Evolutionary conservation across 192 early-diverging fungal species (phyloP).

Genomic region (Coemansia sp.): DNA sequence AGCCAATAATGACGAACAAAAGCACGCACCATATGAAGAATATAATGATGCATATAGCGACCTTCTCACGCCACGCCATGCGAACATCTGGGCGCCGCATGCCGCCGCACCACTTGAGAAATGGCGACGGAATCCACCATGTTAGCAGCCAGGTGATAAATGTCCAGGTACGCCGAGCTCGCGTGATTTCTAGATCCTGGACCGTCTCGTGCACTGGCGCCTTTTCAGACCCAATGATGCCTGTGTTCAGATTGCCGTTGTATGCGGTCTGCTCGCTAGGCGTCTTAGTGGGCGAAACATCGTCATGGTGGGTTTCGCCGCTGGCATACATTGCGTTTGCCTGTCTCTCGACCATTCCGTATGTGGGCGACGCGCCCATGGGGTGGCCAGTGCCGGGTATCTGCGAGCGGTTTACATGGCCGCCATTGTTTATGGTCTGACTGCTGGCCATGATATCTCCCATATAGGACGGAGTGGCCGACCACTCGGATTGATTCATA

Average conservation of each 20-base stretch:
- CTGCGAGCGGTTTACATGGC: not conserved
- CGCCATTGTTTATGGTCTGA: slow-evolving; percentile 14
- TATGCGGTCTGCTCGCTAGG: slow-evolving; percentile 31
- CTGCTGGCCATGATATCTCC: slow-evolving; percentile 38
- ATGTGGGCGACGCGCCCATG: slow-evolving; percentile 26
- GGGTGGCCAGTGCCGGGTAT: not conserved
- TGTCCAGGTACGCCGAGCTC: slow-evolving; percentile 34
- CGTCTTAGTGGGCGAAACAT: slow-evolving; percentile 17
- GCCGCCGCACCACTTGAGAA: slow-evolving; percentile 51
- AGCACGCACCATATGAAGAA: slow-evolving; percentile 71
- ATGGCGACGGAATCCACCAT: slow-evolving; percentile 46
- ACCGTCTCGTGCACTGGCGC: slow-evolving; percentile 34
- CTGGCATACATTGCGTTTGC: not conserved
- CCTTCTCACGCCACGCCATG: slow-evolving; percentile 97
- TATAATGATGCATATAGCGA: slow-evolving; percentile 81
- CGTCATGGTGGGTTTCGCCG: slow-evolving; percentile 6
- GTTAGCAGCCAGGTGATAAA: slow-evolving; percentile 40
- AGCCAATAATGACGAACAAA: slow-evolving; percentile 84
- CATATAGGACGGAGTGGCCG: slow-evolving; percentile 36
- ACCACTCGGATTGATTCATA: slow-evolving; percentile 42
- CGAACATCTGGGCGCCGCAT: slow-evolving; percentile 88
- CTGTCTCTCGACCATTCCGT: slow-evolving; percentile 7
- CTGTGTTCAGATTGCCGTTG: slow-evolving; percentile 18
- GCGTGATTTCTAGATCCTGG: slow-evolving; percentile 39
- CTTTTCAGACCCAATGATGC: slow-evolving; percentile 16